Evolutionary conservation across 352 stramenopile genomes (phyloP).

Genomic region (Albugo candida): DNA sequence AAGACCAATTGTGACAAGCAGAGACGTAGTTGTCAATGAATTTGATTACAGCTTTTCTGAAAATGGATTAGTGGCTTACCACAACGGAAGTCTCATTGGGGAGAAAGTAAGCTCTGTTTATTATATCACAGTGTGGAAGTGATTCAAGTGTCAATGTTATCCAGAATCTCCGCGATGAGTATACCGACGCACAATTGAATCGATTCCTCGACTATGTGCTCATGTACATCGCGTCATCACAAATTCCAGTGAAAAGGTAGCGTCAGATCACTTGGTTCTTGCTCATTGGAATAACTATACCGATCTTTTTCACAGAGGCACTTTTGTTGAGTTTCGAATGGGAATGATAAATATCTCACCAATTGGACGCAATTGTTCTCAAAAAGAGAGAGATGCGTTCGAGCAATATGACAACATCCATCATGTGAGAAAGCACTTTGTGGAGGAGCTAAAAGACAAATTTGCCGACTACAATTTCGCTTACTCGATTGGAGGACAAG

Average conservation of each 20-base stretch:
- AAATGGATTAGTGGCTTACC: conserved; percentile 97
- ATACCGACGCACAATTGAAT: conserved; percentile 96
- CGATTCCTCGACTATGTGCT: conserved; percentile 93
- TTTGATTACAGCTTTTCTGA: conserved; percentile 99
- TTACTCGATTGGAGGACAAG: conserved; percentile 94
- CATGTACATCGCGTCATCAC: conserved; percentile 84
- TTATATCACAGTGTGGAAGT: no score
- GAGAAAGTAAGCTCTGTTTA: conserved; percentile 34
- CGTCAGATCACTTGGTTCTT: not conserved
- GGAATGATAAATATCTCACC: conserved; percentile 99
- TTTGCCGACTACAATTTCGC: conserved; percentile 91
- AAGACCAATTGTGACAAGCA: not conserved
- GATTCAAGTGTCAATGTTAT: not conserved
- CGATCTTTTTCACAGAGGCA: conserved; percentile 46
- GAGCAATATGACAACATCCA: conserved; percentile 93
- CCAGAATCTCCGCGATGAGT: conserved; percentile 83
- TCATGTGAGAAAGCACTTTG: conserved; percentile 90
- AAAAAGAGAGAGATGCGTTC: conserved; percentile 95
- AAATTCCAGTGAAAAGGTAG: conserved; percentile 93
- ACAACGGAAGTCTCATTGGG: conserved; percentile 84
- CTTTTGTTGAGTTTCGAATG: conserved; percentile 98
- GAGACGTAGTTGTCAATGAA: conserved; percentile 65
- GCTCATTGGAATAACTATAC: not conserved
- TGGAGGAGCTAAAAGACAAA: conserved; percentile 88
- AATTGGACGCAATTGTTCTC: conserved; percentile 96